Conservation (phyloP, 805 yeast species). For the Candida pseudoglaebosa region DNA sequence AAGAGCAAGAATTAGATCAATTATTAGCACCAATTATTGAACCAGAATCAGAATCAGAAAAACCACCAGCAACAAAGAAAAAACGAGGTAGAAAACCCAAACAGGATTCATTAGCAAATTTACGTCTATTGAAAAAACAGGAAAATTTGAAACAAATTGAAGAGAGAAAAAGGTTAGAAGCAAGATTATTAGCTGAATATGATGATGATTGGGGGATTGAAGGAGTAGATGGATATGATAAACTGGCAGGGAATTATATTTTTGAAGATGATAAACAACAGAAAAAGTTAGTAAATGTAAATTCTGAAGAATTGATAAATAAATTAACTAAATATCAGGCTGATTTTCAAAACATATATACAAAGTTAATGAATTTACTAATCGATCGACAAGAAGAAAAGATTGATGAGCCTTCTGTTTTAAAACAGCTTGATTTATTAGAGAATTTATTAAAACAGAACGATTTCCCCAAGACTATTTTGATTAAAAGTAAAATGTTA, state of each 20-base stretch:
- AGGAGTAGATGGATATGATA: slow-evolving; percentile 24
- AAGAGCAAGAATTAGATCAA: slow-evolving; percentile 40
- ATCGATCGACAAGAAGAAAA: slow-evolving; percentile 12
- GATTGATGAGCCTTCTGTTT: slow-evolving; percentile 14
- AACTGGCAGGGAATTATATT: slow-evolving; percentile 28
- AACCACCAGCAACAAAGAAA: slow-evolving; percentile 9
- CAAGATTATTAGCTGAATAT: slow-evolving; percentile 16
- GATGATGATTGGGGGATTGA: slow-evolving; percentile 45
- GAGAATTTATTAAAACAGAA: slow-evolving; percentile 11
- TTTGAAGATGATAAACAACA: slow-evolving; percentile 32
- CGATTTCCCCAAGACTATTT: slow-evolving; percentile 26
- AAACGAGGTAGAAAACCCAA: slow-evolving; percentile 5
- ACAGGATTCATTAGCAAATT: slow-evolving; percentile 6
- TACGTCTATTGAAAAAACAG: slow-evolving; percentile 7
- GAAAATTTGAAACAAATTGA: slow-evolving; percentile 8
- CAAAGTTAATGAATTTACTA: slow-evolving; percentile 7
- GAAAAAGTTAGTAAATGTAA: slow-evolving; percentile 15
- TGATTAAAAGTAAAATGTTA: slow-evolving; percentile 27
- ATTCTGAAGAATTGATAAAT: slow-evolving; percentile 18
- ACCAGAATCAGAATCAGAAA: slow-evolving; percentile 12
- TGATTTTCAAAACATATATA: slow-evolving; percentile 10
- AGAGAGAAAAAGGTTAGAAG: slow-evolving; percentile 12
- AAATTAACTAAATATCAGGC: slow-evolving; percentile 15
- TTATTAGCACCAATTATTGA: slow-evolving; percentile 33
- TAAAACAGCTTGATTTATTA: slow-evolving; percentile 15